A percentile compares a stretch with the other conserved stretches of the same genome.
Evolutionary conservation across 805 yeast species (phyloP).

Genomic region (Saccharomycopsis amapae): DNA sequence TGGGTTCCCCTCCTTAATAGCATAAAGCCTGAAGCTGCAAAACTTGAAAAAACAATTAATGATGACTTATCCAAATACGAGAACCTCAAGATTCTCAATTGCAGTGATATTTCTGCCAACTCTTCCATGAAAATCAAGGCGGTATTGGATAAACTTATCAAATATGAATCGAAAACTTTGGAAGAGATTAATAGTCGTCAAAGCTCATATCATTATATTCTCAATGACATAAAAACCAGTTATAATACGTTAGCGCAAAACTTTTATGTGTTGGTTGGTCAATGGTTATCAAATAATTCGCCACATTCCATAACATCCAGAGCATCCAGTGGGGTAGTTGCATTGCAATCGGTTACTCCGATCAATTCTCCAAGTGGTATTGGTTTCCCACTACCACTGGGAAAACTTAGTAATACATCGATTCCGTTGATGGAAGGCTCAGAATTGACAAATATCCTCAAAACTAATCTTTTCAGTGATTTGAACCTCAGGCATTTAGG

Average conservation of each 20-base stretch:
- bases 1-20: slow-evolving; percentile 2
- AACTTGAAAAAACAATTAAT: neutral
- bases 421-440: neutral
- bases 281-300: neutral
- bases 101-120: neutral
- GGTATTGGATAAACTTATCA: neutral
- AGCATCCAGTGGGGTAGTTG: neutral
- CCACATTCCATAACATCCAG: neutral
- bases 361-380: neutral
- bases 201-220: neutral
- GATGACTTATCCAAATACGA: slow-evolving; percentile 4
- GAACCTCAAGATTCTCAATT: neutral
- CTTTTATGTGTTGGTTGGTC: slow-evolving; percentile 1
- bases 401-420: too few species aligned
- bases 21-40: neutral
- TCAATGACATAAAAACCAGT: neutral
- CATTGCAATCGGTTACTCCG: neutral
- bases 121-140: neutral
- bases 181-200: slow-evolving; percentile 4
- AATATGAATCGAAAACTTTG: neutral
- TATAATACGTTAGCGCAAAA: slow-evolving; percentile 2
- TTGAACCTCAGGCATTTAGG: slow-evolving; percentile 12
- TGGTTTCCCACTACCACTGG: too few species aligned
- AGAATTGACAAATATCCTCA: slow-evolving; percentile 7
- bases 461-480: slow-evolving; percentile 9